Evolutionary conservation across 768 basidiomycete genomes (phyloP).

Genomic region (Agrocybe chaxingu): DNA sequence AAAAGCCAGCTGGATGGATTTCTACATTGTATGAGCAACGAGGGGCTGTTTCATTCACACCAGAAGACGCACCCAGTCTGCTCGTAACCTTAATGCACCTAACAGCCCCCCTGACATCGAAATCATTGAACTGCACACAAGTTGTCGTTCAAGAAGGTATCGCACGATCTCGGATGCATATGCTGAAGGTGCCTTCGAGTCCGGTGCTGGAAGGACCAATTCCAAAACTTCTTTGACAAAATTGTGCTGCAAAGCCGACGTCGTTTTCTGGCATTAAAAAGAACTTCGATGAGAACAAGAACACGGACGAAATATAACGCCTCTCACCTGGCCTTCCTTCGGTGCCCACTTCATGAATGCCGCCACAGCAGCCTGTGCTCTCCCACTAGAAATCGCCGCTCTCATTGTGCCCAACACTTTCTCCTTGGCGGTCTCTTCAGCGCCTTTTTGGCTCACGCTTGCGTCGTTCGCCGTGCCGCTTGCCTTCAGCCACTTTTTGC

Average conservation of each 20-base stretch:
- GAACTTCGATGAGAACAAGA: background rate
- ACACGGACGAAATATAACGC: background rate
- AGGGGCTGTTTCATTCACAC: background rate
- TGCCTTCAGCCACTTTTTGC: constrained; percentile 42
- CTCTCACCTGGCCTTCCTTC: constrained; percentile 21
- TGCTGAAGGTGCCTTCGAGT: constrained; percentile 17
- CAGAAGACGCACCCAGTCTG: constrained; percentile 69
- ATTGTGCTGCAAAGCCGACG: constrained; percentile 30
- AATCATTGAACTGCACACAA: constrained; percentile 62
- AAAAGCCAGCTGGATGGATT: constrained; percentile 50
- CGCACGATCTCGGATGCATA: constrained; percentile 58
- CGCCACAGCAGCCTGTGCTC: constrained; percentile 50
- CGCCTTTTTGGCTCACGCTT: constrained; percentile 1
- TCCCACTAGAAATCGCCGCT: constrained; percentile 36
- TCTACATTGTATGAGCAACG: constrained; percentile 21
- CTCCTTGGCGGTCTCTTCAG: constrained; percentile 15
- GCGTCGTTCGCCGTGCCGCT: background rate
- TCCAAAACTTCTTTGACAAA: constrained; percentile 61
- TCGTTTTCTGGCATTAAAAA: background rate
- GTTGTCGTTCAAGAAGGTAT: constrained; percentile 52
- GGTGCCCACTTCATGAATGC: constrained; percentile 59
- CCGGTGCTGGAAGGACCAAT: constrained; percentile 37
- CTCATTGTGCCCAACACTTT: constrained; percentile 37
- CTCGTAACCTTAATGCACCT: constrained; percentile 43
- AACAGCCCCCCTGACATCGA: constrained; percentile 48